Evolutionary conservation across 352 stramenopile genomes (phyloP), one percentile per base, ranked within the genome.

Genomic region (Phytophthora sojae): DNA sequence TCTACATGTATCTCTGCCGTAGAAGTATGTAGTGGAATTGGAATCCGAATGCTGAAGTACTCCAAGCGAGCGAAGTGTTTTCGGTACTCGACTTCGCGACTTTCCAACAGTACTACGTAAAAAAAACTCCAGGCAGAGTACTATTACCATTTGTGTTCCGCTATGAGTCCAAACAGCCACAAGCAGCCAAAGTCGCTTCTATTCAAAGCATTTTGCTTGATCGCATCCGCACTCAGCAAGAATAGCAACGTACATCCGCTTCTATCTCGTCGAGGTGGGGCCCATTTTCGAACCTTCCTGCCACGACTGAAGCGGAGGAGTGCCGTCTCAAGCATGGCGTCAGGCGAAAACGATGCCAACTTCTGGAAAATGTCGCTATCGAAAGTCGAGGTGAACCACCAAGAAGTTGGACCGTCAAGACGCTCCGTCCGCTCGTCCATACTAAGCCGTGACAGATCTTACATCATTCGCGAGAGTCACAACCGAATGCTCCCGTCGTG

Each of bases 321-420:
- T 47, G 42, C 42, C 23, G 5, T 11, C 42, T 49, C 7, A 21
- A 44, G 14, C 7, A 49, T 61, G 61, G 19, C 6, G 9, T 7
- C 23, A 26, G 51, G 2, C 11, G 6, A 45, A 2, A 32, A 61
- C 21, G 61, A 35, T 4, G 42, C 9, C 6, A 45, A 25, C 11
- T 49, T 21, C 12, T 56, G 50, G 61, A 54, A 44, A 6, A 37
- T 14, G n/a, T 51, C 86, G 84, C 68, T 72, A 35, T 19, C 32
- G 1, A 73, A 69, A 30, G 19, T 73, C 30, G 39, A 45, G 17
- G 65, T 73, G 6, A 49, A 68, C 17, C 3, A 52, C 17, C 58
- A 57, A 8, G 23, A 55, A 77, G 83, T 69, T 98, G 84, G 37
- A 67, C 82, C 55, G 98, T 97, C 21, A 82, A 84, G 66, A 98